These are phyloP conservation scores for Ogataea hybrid DNA, from an alignment of 1,139 yeast species.

Conservation along the genomic window DNA sequence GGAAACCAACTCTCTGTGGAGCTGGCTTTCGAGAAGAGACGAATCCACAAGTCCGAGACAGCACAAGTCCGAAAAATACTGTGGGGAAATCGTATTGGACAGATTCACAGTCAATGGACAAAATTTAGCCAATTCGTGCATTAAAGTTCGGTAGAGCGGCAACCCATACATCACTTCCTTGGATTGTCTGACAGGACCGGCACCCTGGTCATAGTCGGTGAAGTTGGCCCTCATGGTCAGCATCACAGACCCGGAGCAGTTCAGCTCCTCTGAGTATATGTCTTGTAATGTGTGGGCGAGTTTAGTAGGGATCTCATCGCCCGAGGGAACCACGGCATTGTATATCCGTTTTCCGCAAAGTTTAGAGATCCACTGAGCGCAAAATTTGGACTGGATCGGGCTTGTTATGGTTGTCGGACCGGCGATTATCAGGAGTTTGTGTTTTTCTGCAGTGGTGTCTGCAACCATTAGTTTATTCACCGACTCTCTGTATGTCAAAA, in stretches of 20 bases:
- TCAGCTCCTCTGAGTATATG: constrained; percentile 15
- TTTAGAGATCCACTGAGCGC: constrained; percentile 43
- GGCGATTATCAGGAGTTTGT: constrained; percentile 36
- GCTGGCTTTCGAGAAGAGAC: constrained; percentile 41
- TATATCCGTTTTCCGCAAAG: constrained; percentile 21
- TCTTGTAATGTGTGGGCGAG: constrained; percentile 2
- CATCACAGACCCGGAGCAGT: constrained; percentile 14
- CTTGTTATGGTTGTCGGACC: constrained; percentile 40
- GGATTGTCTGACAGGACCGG: constrained; percentile 27
- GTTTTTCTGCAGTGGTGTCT: constrained; percentile 1
- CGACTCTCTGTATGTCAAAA: constrained; percentile 28
- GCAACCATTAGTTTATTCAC: constrained; percentile 19
- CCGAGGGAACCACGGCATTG: constrained; percentile 3
- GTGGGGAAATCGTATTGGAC: constrained; percentile 47
- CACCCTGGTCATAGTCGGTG: constrained; percentile 27
- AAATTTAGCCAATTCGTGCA: constrained; percentile 37
- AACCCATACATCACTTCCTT: constrained; percentile 41
- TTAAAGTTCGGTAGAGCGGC: constrained; percentile 39
- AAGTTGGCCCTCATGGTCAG: constrained; percentile 36
- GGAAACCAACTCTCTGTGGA: constrained; percentile 45
- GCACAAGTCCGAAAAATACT: constrained; percentile 44
- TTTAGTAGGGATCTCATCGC: constrained; percentile 1
- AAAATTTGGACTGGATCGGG: constrained; percentile 37
- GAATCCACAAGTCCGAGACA: constrained; percentile 40
- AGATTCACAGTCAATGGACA: constrained; percentile 42